Evolutionary conservation across 176 grass and related monocot species (phyloP).

Genomic region (Ensete ventricosum): DNA sequence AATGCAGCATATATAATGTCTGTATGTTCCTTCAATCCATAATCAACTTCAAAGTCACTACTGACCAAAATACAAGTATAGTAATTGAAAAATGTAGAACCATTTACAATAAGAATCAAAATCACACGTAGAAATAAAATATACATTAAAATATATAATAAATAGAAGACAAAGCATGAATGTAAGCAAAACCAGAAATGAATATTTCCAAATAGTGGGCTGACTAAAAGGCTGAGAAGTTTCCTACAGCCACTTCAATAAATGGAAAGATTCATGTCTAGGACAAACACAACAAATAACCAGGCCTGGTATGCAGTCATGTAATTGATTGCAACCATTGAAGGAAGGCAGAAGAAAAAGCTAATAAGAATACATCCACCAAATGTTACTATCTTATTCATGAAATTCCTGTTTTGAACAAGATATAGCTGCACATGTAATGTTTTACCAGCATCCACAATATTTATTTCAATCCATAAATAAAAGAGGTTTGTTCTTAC

Average conservation of each 20-base stretch:
- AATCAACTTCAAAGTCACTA: constrained; percentile 76
- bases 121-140: background rate
- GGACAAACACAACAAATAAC: background rate
- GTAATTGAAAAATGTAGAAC: too few relatives aligned
- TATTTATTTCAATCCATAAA: too few relatives aligned
- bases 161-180: background rate
- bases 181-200: background rate
- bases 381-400: too few relatives aligned
- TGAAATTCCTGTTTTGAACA: too few relatives aligned
- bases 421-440: too few relatives aligned
- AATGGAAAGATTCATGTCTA: background rate
- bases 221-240: background rate
- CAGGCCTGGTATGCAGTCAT: background rate
- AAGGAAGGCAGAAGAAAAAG: background rate
- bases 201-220: background rate
- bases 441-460: too few relatives aligned
- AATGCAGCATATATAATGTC: constrained; percentile 39
- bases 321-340: background rate
- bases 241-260: background rate
- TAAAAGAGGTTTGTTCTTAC: too few relatives aligned
- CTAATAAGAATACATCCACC: too few relatives aligned
- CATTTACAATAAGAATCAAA: background rate
- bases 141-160: background rate
- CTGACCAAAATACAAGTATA: background rate
- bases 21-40: constrained; percentile 40